phyloP scores from a whole-genome alignment of 2,329 filamentous ascomycete genomes.

The Sporothrix schenckii region DNA sequence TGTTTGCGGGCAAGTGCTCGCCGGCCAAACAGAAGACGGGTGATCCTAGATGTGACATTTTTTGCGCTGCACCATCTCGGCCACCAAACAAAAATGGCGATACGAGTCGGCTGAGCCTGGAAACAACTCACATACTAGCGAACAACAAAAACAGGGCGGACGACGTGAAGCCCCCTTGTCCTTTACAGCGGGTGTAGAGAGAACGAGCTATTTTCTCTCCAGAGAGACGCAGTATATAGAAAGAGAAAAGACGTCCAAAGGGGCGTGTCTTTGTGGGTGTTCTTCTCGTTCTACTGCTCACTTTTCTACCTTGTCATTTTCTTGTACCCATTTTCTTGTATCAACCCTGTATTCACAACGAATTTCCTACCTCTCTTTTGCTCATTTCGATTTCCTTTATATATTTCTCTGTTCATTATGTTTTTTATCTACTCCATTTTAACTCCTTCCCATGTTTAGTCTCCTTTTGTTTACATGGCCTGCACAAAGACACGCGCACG shows the following conservation, averaged over 20 bases:
- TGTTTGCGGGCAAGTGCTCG: conserved; percentile 30
- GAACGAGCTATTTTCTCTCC: too few species aligned
- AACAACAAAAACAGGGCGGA: conserved; percentile 11
- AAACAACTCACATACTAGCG: conserved; percentile 19
- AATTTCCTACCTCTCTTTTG: conserved; percentile 8
- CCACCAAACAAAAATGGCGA: conserved; percentile 29
- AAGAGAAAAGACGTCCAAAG: background rate
- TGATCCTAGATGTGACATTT: background rate
- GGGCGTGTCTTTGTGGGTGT: background rate
- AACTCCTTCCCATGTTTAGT: background rate
- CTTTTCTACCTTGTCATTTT: conserved; percentile 25
- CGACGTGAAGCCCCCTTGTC: conserved; percentile 26
- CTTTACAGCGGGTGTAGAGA: background rate
- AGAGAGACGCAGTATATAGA: background rate
- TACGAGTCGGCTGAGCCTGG: conserved; percentile 29
- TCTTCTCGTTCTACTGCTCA: conserved; percentile 8
- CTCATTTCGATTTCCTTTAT: conserved; percentile 5
- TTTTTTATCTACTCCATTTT: background rate
- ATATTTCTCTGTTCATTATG: conserved; percentile 1
- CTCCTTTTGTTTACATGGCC: conserved; percentile 27
- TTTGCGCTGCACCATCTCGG: conserved; percentile 20
- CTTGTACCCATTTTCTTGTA: conserved; percentile 25
- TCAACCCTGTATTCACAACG: conserved; percentile 23
- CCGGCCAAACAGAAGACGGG: background rate
- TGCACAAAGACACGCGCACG: conserved; percentile 1